A percentile compares a stretch with the other conserved stretches of the same genome.
These are phyloP conservation scores for Oldenlandia corymbosa DNA, from an alignment of 257 asterid genomes.

Conservation along the genomic window DNA sequence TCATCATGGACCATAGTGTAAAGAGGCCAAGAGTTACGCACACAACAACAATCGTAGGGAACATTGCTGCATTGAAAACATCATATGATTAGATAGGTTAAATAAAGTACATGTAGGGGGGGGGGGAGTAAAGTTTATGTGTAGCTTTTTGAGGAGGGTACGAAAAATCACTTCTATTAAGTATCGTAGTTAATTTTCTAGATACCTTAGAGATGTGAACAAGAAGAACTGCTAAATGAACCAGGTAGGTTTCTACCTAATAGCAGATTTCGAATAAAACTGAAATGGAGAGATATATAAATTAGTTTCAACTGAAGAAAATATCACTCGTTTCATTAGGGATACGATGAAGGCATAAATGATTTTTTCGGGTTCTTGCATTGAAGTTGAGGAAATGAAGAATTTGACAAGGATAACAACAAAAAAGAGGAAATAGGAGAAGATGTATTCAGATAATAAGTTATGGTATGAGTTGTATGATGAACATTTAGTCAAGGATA, in stretches of 20 bases:
- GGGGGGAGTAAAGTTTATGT: too few species aligned
- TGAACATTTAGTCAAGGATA: too few species aligned
- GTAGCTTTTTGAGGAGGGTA: too few species aligned
- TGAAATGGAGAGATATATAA: constrained; percentile 16
- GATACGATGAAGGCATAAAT: too few species aligned
- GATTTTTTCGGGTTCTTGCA: too few species aligned
- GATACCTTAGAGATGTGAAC: constrained; percentile 54
- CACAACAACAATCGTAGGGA: constrained; percentile 59
- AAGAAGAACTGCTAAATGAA: constrained; percentile 66
- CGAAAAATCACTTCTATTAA: neutral
- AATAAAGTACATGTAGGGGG: too few species aligned
- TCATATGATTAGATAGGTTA: neutral
- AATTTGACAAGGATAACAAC: too few species aligned
- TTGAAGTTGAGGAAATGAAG: too few species aligned
- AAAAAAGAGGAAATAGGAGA: too few species aligned
- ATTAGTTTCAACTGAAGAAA: neutral
- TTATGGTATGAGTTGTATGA: too few species aligned
- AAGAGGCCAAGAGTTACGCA: constrained; percentile 60
- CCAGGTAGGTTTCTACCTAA: constrained; percentile 84
- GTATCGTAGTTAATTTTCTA: neutral
- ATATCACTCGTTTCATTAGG: neutral
- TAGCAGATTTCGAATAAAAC: constrained; percentile 72
- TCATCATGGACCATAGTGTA: constrained; percentile 52
- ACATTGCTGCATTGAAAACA: constrained; percentile 36
- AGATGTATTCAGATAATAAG: too few species aligned